These are phyloP conservation scores for Macrocystidia cucumis DNA, from an alignment of 1,284 basidiomycete species.

Conservation along the genomic window DNA sequence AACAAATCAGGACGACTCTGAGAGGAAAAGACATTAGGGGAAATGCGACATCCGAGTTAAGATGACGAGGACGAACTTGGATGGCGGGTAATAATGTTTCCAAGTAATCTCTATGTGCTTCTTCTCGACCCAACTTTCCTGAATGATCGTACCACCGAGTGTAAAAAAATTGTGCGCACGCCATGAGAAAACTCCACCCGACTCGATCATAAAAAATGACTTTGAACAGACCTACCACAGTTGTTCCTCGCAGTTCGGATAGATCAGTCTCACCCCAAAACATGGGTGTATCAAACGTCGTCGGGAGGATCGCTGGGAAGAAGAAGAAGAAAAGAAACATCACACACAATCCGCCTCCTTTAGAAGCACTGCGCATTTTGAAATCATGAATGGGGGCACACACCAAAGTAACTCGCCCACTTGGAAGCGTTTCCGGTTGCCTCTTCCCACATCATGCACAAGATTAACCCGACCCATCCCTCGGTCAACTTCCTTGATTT, in stretches of 20 bases:
- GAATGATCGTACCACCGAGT: conserved; percentile 9
- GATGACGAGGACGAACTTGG: conserved; percentile 33
- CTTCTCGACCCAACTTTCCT: conserved; percentile 84
- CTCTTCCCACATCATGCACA: conserved; percentile 95
- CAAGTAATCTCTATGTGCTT: conserved; percentile 75
- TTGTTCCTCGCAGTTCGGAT: conserved; percentile 75
- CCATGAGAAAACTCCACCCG: conserved; percentile 4
- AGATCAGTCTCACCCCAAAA: conserved; percentile 83
- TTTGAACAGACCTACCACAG: conserved; percentile 72
- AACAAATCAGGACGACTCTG: conserved; percentile 73
- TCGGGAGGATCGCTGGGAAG: conserved; percentile 57
- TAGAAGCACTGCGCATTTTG: not conserved
- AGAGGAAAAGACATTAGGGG: conserved; percentile 1
- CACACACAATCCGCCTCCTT: too few relatives aligned
- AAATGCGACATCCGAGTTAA: conserved; percentile 1
- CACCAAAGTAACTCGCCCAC: conserved; percentile 70
- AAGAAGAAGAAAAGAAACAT: conserved; percentile 4
- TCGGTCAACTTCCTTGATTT: conserved; percentile 44
- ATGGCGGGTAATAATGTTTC: conserved; percentile 62
- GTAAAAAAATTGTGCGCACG: conserved; percentile 3
- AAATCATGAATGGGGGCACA: conserved; percentile 14
- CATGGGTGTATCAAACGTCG: conserved; percentile 86
- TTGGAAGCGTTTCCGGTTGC: conserved; percentile 46
- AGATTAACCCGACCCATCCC: conserved; percentile 85
- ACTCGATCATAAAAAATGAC: too few relatives aligned